Base-by-base conservation (phyloP, 768 basidiomycete genomes). In the Melanogaster broomeanus region DNA sequence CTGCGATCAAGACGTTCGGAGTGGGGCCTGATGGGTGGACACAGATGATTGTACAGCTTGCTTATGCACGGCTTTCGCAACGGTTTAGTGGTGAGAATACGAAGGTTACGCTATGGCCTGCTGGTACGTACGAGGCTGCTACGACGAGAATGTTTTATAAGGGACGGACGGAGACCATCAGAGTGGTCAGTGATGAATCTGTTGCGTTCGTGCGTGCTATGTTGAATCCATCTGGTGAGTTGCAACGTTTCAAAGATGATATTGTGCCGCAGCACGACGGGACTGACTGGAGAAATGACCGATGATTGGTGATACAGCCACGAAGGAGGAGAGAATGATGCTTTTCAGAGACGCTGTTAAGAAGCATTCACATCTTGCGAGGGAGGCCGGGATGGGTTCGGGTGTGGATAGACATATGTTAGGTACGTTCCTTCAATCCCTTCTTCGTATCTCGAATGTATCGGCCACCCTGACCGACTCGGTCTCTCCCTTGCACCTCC, bases 21-120 rank as follows among this genome's bases (percentile, higher is more conserved):
- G 84, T 89, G n/a, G 91, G 92, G 37, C 95, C 95, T 3, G 95
- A 98, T 63, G 89, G 89, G 24, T 97, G 93, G 93, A 86, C 90
- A 41, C 95, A 98, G 73, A 84, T 97, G 81, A 74, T 93, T 62
- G 78, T 95, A 44, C 95, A 98, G 66, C 74, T 98, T 41, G 95
- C 94, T 6, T 94, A 94, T 68, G 80, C 77, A 51, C 81, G 93
- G 1, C 77, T 93, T 30, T 70, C 85, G 27, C 75, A 77, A 35
- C 57, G 51, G 16, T 64, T 64, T 24, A 42, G 47, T 33, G 44
- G 45, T 1, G 42, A 53, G 42, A 56, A 58, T 34, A 54, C 57
- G 38, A 59, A 66, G n/a, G 57, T 53, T 2, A 60, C 63, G 3
- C 69, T 76, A 33, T 74, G 77, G 73, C 73, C 74, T 25, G 93